Evolutionary conservation across 1,284 basidiomycete species (phyloP).

Genomic region (Bondarzewia mesenterica): DNA sequence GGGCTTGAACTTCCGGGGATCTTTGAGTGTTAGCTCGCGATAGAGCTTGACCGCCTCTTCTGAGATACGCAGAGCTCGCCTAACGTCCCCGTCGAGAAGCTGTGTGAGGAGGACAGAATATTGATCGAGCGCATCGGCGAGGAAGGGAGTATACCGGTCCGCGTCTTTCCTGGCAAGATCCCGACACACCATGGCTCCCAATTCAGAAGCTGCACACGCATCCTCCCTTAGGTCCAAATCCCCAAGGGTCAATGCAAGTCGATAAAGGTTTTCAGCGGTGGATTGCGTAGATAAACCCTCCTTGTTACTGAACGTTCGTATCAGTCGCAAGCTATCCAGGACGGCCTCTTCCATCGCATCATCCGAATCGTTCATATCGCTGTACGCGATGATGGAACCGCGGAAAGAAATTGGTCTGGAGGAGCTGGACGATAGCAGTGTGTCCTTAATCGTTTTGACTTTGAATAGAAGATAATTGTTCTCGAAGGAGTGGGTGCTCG

Average conservation of each 20-base stretch:
- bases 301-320: background rate
- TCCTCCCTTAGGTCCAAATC: background rate
- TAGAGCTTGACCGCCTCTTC: constrained; percentile 1
- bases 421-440: background rate
- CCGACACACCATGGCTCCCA: no score
- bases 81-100: background rate
- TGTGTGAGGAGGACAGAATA: background rate
- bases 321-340: background rate
- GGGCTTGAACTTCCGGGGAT: background rate
- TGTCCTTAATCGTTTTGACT: background rate
- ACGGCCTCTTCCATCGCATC: background rate
- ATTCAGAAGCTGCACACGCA: background rate
- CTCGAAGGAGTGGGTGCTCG: background rate
- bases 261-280: background rate
- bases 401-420: background rate
- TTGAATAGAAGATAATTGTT: background rate
- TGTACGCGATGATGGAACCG: background rate
- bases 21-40: background rate
- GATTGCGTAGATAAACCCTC: background rate
- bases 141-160: background rate
- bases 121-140: background rate
- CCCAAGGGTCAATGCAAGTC: background rate
- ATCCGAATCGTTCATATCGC: background rate
- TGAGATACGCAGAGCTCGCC: background rate
- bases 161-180: background rate